These are phyloP conservation scores for Aspergillus novoparasiticus DNA, from an alignment of 2,329 filamentous ascomycete genomes.

Conservation along the genomic window DNA sequence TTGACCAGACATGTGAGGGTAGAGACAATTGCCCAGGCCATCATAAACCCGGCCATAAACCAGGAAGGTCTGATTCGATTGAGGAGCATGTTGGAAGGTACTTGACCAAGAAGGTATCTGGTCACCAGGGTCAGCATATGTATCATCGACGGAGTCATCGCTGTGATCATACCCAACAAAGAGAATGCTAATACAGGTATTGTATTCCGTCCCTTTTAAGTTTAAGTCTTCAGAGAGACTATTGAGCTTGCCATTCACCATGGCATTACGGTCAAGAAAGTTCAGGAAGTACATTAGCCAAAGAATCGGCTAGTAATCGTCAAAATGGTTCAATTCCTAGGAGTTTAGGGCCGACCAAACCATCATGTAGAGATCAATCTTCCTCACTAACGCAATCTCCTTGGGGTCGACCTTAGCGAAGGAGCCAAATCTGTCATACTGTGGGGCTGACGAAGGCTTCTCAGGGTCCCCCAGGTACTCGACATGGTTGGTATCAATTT, in stretches of 20 bases:
- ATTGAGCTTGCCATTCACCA: conserved; percentile 22
- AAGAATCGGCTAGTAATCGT: conserved; percentile 9
- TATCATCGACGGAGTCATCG: conserved; percentile 5
- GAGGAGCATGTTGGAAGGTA: conserved; percentile 47
- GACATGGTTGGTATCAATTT: neutral
- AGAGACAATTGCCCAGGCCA: conserved; percentile 21
- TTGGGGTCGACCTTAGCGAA: neutral
- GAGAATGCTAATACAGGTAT: conserved; percentile 48
- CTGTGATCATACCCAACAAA: conserved; percentile 38
- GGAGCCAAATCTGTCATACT: neutral
- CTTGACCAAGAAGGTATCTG: conserved; percentile 30
- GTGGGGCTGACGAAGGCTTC: neutral
- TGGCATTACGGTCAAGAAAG: conserved; percentile 27
- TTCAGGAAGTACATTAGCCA: conserved; percentile 25
- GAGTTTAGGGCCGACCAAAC: neutral
- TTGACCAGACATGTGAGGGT: conserved; percentile 15
- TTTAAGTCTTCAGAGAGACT: conserved; percentile 37
- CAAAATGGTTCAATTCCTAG: neutral
- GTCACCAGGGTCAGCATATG: conserved; percentile 11
- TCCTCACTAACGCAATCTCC: conserved; percentile 16
- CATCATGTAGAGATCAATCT: conserved; percentile 20
- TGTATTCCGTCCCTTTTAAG: conserved; percentile 47
- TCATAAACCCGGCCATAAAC: conserved; percentile 21
- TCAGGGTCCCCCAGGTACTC: neutral
- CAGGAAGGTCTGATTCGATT: conserved; percentile 35